Conservation (phyloP, 2,329 filamentous ascomycete species). For the Cercospora beticola region DNA sequence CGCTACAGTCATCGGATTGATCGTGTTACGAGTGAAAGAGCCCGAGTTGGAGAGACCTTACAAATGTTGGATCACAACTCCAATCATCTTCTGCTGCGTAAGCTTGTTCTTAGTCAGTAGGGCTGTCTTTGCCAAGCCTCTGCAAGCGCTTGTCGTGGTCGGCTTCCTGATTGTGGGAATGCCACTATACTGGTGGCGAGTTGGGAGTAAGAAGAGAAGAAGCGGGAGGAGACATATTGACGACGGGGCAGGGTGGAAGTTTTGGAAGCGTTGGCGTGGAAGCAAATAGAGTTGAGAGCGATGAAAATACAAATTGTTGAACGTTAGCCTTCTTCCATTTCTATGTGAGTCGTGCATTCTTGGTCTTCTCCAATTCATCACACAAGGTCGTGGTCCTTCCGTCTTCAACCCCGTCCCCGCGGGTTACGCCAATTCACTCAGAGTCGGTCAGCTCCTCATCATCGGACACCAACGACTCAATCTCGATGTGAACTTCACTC, state of each 20-base stretch:
- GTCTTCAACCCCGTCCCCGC: neutral
- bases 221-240: constrained; percentile 30
- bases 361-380: neutral
- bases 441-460: neutral
- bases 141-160: constrained; percentile 86
- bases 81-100: constrained; percentile 97
- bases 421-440: neutral
- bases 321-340: neutral
- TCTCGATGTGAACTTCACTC: neutral
- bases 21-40: constrained; percentile 83
- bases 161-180: constrained; percentile 80
- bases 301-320: neutral
- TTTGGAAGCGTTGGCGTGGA: constrained; percentile 47
- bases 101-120: constrained; percentile 86
- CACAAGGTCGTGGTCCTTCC: neutral
- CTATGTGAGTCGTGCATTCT: neutral
- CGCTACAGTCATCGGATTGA: constrained; percentile 86
- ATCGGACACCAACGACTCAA: neutral
- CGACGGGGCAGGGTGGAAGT: constrained; percentile 38
- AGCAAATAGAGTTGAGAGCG: constrained; percentile 1
- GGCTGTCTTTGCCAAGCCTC: constrained; percentile 83
- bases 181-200: constrained; percentile 84
- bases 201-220: constrained; percentile 57
- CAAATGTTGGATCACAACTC: constrained; percentile 93
- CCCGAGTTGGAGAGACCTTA: constrained; percentile 88